These are phyloP conservation scores for Knoxia roxburghii DNA, from an alignment of 257 asterid genomes.

Conservation along the genomic window DNA sequence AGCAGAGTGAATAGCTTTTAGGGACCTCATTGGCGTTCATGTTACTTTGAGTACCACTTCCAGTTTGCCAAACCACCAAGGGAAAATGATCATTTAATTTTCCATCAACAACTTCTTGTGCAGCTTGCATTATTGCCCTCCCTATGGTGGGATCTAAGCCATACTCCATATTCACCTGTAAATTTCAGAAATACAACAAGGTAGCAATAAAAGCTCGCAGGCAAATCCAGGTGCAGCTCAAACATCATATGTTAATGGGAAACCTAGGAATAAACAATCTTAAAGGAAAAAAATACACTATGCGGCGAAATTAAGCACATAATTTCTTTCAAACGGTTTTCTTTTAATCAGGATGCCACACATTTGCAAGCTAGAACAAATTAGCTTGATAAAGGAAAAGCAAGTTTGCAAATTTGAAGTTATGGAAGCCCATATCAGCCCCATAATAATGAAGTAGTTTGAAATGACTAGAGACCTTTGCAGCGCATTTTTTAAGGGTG, in stretches of 20 bases:
- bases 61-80: slow-evolving; percentile 98
- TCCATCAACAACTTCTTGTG: slow-evolving; percentile 97
- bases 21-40: slow-evolving; percentile 98
- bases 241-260: too few species aligned
- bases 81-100: slow-evolving; percentile 92
- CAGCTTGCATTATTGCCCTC: slow-evolving; percentile 93
- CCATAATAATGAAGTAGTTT: neutral
- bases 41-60: slow-evolving; percentile 98
- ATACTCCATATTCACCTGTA: slow-evolving; percentile 86
- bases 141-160: slow-evolving; percentile 94
- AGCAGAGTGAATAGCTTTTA: slow-evolving; percentile 11
- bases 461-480: slow-evolving; percentile 52
- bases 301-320: neutral
- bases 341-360: neutral
- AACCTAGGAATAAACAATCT: neutral
- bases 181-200: neutral
- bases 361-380: neutral
- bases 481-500: slow-evolving; percentile 90
- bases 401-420: too few species aligned
- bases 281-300: neutral
- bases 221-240: neutral
- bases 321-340: neutral
- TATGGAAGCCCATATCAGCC: neutral
- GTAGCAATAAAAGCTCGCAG: neutral
- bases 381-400: neutral